These are phyloP conservation scores for Tricholoma sp. DNA, from an alignment of 768 basidiomycete species.

Conservation along the genomic window DNA sequence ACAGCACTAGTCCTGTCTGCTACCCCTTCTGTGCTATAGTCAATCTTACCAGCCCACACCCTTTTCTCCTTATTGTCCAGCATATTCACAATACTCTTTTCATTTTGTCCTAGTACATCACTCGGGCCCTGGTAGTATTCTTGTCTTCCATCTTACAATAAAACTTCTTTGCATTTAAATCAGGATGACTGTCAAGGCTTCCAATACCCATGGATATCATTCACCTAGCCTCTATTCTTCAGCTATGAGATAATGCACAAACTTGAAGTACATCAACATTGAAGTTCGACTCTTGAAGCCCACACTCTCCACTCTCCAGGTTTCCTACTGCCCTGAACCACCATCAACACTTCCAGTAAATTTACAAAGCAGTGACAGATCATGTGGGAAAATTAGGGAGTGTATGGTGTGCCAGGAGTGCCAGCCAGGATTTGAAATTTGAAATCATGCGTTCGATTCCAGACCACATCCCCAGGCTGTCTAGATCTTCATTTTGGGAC, in stretches of 20 bases:
- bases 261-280: background rate
- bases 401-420: too few relatives aligned
- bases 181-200: background rate
- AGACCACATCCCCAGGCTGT: too few relatives aligned
- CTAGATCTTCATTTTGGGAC: too few relatives aligned
- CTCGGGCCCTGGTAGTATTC: too few relatives aligned
- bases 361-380: background rate
- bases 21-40: too few relatives aligned
- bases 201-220: background rate
- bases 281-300: background rate
- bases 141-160: background rate
- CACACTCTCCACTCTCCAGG: background rate
- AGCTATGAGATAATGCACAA: background rate
- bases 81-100: too few relatives aligned
- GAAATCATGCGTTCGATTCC: too few relatives aligned
- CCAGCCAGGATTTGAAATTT: too few relatives aligned
- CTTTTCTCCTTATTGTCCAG: too few relatives aligned
- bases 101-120: too few relatives aligned
- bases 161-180: background rate
- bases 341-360: background rate
- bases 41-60: too few relatives aligned
- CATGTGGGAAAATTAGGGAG: background rate
- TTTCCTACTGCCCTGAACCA: background rate
- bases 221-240: background rate
- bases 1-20: too few relatives aligned